These are phyloP conservation scores for Potentilla sterilis DNA, from an alignment of 306 rosid genomes.

Conservation along the genomic window DNA sequence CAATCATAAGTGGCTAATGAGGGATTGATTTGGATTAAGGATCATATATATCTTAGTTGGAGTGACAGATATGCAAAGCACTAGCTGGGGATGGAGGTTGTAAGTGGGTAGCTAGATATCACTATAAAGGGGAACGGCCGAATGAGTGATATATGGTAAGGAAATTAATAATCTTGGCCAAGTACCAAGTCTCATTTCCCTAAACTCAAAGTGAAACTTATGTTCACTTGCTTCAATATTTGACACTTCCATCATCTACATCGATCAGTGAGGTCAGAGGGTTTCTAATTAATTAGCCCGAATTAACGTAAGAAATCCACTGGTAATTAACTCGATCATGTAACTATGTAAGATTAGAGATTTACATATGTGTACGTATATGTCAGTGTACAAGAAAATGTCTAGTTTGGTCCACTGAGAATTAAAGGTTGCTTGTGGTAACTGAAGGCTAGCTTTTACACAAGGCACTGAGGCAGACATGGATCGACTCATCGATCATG, in stretches of 20 bases:
- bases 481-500: conserved; percentile 1
- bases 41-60: not conserved
- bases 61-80: conserved; percentile 13
- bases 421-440: conserved; percentile 13
- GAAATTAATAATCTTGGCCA: not conserved
- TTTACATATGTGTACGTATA: not conserved
- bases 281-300: not conserved
- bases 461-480: conserved; percentile 1
- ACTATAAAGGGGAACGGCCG: not conserved
- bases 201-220: conserved; percentile 1
- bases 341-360: not conserved
- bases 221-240: not conserved
- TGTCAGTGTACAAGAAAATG: not conserved
- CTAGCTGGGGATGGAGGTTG: not conserved
- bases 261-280: not conserved
- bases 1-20: not conserved
- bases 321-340: not conserved
- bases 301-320: not conserved
- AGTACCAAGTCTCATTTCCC: conserved; percentile 1
- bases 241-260: not conserved
- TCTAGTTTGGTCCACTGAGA: conserved; percentile 4
- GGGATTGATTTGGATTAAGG: not conserved
- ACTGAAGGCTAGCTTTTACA: not conserved
- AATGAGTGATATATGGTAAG: conserved; percentile 17
- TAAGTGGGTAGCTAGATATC: conserved; percentile 11